Evolutionary conservation across 768 basidiomycete genomes (phyloP).

Genomic region (Kwoniella dendrophila): DNA sequence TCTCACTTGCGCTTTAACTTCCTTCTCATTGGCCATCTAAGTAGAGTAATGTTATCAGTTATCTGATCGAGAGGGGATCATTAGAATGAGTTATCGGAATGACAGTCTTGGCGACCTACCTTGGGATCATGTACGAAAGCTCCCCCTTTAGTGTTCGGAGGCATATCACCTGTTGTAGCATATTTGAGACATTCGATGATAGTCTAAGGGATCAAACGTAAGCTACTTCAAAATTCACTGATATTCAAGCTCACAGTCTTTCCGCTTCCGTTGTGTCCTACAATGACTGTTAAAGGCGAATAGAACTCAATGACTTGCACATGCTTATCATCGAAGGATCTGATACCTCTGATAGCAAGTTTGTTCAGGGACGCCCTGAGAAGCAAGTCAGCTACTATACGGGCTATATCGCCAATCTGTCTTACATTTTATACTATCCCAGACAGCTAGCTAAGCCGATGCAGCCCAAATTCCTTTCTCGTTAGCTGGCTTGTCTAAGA

Average conservation of each 20-base stretch:
- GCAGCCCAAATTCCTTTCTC: too few relatives aligned
- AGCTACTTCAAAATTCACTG: not conserved
- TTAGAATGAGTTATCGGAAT: too few relatives aligned
- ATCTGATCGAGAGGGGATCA: not conserved
- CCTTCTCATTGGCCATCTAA: slow-evolving; percentile 94
- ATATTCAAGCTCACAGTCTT: slow-evolving; percentile 66
- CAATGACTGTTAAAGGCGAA: slow-evolving; percentile 95
- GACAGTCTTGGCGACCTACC: too few relatives aligned
- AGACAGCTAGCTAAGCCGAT: too few relatives aligned
- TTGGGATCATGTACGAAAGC: slow-evolving; percentile 98
- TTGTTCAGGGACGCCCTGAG: slow-evolving; percentile 78
- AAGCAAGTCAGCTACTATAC: slow-evolving; percentile 10
- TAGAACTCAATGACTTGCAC: slow-evolving; percentile 95
- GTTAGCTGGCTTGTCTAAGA: too few relatives aligned
- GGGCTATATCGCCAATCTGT: too few relatives aligned
- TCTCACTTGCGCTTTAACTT: slow-evolving; percentile 98
- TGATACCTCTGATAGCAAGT: slow-evolving; percentile 86
- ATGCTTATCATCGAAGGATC: slow-evolving; percentile 94
- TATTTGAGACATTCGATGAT: slow-evolving; percentile 99
- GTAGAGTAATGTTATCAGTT: not conserved
- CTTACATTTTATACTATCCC: too few relatives aligned
- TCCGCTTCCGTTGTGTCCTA: slow-evolving; percentile 96
- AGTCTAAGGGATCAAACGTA: slow-evolving; percentile 58
- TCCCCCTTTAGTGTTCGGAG: slow-evolving; percentile 96
- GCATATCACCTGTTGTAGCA: slow-evolving; percentile 96